Base-by-base conservation (phyloP, 208 protist species). In the Trypanosomatidae sp. region DNA sequence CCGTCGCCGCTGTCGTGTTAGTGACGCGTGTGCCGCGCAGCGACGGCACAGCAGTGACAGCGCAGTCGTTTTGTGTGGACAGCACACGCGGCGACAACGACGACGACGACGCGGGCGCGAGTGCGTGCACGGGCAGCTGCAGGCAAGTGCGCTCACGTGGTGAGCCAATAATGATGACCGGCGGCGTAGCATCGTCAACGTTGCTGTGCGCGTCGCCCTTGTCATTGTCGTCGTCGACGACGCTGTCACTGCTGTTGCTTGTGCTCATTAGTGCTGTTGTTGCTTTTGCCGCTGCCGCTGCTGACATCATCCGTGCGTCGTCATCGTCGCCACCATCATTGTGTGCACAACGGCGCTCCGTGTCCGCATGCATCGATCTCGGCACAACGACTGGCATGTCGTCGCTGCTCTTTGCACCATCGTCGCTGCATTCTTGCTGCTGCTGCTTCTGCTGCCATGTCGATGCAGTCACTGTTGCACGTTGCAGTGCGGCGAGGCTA, bases 131-230 rank as follows among this genome's bases (percentile, higher is more conserved):
- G n/a, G 30, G 30, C 30, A 35, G n/a, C 30, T 35, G 11, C 30
- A 15, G 11, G n/a, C 30, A 35, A n/a, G 11, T 35, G n/a, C 30
- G 30, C n/a, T 35, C n/a, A 35, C 30, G 30, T 15, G 30, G 30
- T 35, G 30, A 35, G 30, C 30, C 30, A 35, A 35, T 35, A n/a
- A 35, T 46, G 7, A n/a, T 46, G 37, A 15, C 37, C 4, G 37
- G 10, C 6, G 10, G 6, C 6, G 20, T 10, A 15, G 37, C 20
- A 11, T 3, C 8, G 19, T 24, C 21, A 13, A n/a, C 38, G 19
- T 10, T 24, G 25, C 8, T 50, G 6, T n/a, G n/a, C n/a, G n/a
- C n/a, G n/a, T n/a, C n/a, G 3, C 10, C 6, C 13, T 23, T 8
- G 19, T 40, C 35, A 40, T 30, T 39, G 27, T 39, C 24, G 15